Evolutionary conservation across 1,284 basidiomycete species (phyloP), one percentile per base, ranked within the genome.

Genomic region (Cutaneotrichosporon dermatis): DNA sequence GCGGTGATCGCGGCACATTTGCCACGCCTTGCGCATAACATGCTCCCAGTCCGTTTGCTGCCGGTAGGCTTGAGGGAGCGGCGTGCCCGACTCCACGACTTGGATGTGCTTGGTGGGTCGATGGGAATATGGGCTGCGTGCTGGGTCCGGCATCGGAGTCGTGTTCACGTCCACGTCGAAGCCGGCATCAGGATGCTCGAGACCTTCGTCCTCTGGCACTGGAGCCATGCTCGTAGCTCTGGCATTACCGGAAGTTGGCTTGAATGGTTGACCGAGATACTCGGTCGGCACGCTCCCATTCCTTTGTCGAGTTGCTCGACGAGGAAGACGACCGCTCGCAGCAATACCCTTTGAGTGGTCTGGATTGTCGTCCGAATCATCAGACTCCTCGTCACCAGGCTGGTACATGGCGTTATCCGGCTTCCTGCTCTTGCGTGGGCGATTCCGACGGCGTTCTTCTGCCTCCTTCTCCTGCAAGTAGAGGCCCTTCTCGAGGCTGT

Each of bases 291-390:
- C 25, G 25, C 25, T 25, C 25, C 25, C 25, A 25, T 25, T 25
- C 25, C 25, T 25, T 25, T 2, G 44, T 45, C 10, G 44, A 45
- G 8, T 8, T 12, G 7, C 25, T 45, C 44, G 44, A 8, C 11
- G 16, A 10, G 16, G 44, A 16, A 45, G 44, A 16, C 16, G 16
- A 13, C 43, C 43, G 43, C 11, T 45, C 16, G 16, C 25, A 16
- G 49, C 49, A 10, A 50, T 7, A 13, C 49, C 49, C 10, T 36
- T 36, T 13, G 35, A 37, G 10, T 15, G n/a, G 49, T 50, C 49
- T 4, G 49, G 49, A 10, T 50, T 50, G 49, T 50, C 49, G 49
- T 50, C 49, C 35, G 49, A 50, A 36, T 50, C 49, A 2, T 36
- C 49, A 15, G 36, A 37, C 36, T 50, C 49, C 36, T 50, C 49